Evolutionary conservation across 805 yeast species (phyloP), one percentile per base, ranked within the genome.

Genomic region (Lachancea quebecensis): DNA sequence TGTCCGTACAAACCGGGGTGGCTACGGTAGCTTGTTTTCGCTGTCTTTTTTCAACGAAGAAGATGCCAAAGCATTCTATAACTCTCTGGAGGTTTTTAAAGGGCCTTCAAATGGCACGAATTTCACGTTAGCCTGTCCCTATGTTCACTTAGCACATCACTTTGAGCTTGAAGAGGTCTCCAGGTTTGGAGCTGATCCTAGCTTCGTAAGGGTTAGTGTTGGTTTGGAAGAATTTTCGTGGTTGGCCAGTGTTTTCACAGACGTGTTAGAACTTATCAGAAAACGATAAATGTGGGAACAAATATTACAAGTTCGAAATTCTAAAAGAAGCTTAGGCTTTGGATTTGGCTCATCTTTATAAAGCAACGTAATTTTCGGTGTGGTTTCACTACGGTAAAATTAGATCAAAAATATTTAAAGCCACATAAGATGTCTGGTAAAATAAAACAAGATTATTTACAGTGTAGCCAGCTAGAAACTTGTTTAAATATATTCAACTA

Each of bases 71-170:
- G 68, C 68, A n/a, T 90, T 89, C 62, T 90, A 84, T 68, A 80
- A 90, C 64, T 71, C 77, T 11, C 35, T 64, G 32, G 50, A 56
- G 1, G 35, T 63, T 10, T 52, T 53, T 38, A 90, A 90, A 66
- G 96, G 96, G 2, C 96, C 96, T 2, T 82, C 93, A 12, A 72
- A 89, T 53, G 96, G 96, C 10, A 87, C 96, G 0, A 89, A 85
- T 65, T 86, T 87, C 68, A 42, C 45, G 0, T 69, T 87, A 54
- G 87, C 87, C 10, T 86, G 91, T 59, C 95, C 95, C 7, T 87
- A 87, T 63, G 74, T 93, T 8, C 78, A 86, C 43, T 70, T 87
- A 51, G 95, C 95, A 2, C 95, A 87, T 61, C 88, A 79, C 61
- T 73, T 70, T 46, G 96, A 87, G 61, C 66, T 88, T 44, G 91